phyloP scores from a whole-genome alignment of 805 yeast genomes.

The Tetrapisispora nanseiensis region DNA sequence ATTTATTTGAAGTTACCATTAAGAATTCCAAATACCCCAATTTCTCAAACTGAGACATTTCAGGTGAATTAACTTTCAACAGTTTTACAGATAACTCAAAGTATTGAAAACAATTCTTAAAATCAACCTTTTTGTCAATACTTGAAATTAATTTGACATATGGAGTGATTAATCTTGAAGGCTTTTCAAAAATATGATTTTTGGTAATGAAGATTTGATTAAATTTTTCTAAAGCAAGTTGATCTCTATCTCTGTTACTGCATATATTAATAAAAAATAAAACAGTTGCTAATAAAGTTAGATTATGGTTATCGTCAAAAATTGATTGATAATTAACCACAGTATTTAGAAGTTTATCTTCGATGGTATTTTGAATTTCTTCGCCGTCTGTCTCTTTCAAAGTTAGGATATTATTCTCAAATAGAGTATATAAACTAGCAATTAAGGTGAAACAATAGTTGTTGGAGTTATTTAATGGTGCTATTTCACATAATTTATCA shows the following conservation, averaged over 20 bases:
- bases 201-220: slow-evolving; percentile 30
- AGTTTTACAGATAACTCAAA: not conserved
- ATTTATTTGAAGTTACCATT: slow-evolving; percentile 22
- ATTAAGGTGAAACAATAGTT: slow-evolving; percentile 23
- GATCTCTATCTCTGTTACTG: slow-evolving; percentile 32
- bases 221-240: slow-evolving; percentile 33
- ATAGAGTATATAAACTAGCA: slow-evolving; percentile 21
- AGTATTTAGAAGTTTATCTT: slow-evolving; percentile 11
- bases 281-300: slow-evolving; percentile 25
- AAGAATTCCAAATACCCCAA: slow-evolving; percentile 24
- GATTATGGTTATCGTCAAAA: slow-evolving; percentile 18
- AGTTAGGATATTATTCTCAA: slow-evolving; percentile 15
- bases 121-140: slow-evolving; percentile 34
- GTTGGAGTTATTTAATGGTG: slow-evolving; percentile 6
- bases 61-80: not conserved
- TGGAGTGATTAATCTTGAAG: slow-evolving; percentile 30
- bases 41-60: slow-evolving; percentile 13
- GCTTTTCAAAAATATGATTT: slow-evolving; percentile 8
- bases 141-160: slow-evolving; percentile 42
- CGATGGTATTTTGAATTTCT: slow-evolving; percentile 14
- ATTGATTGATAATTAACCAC: slow-evolving; percentile 8
- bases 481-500: slow-evolving; percentile 10
- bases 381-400: slow-evolving; percentile 11
- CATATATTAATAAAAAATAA: slow-evolving; percentile 30
- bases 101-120: slow-evolving; percentile 6